Evolutionary conservation across 768 basidiomycete species (phyloP).

Genomic region (Suillus weaverae): DNA sequence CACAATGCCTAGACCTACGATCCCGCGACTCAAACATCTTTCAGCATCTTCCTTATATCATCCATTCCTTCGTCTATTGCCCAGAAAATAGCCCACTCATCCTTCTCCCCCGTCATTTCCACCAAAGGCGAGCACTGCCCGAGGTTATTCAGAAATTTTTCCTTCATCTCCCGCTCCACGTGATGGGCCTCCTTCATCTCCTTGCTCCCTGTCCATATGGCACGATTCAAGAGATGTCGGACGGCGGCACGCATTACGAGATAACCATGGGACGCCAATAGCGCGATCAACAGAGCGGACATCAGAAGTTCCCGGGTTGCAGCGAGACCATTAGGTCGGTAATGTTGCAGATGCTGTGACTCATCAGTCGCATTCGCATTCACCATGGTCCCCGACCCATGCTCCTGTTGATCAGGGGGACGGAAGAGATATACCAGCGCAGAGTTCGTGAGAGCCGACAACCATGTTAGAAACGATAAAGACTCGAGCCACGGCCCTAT

Average conservation of each 20-base stretch:
- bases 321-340: conserved; percentile 23
- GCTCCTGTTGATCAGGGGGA: conserved; percentile 34
- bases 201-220: conserved; percentile 73
- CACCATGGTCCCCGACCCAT: not conserved
- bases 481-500: conserved; percentile 95
- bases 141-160: conserved; percentile 38
- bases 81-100: conserved; percentile 56
- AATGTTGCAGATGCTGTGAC: conserved; percentile 13
- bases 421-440: conserved; percentile 91
- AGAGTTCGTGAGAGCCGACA: conserved; percentile 83
- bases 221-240: conserved; percentile 67
- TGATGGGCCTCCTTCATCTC: conserved; percentile 61
- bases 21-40: conserved; percentile 46
- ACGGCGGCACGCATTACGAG: conserved; percentile 62
- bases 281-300: conserved; percentile 69
- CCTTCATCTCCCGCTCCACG: conserved; percentile 55
- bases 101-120: conserved; percentile 14
- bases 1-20: not conserved
- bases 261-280: conserved; percentile 87
- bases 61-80: conserved; percentile 70
- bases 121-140: conserved; percentile 16
- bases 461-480: conserved; percentile 86
- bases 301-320: conserved; percentile 54
- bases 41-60: conserved; percentile 66
- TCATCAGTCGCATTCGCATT: conserved; percentile 8